Evolutionary conservation across 192 early-diverging fungal species (phyloP), one percentile per base, ranked within the genome.

Genomic region (Rhizophlyctis rosea): DNA sequence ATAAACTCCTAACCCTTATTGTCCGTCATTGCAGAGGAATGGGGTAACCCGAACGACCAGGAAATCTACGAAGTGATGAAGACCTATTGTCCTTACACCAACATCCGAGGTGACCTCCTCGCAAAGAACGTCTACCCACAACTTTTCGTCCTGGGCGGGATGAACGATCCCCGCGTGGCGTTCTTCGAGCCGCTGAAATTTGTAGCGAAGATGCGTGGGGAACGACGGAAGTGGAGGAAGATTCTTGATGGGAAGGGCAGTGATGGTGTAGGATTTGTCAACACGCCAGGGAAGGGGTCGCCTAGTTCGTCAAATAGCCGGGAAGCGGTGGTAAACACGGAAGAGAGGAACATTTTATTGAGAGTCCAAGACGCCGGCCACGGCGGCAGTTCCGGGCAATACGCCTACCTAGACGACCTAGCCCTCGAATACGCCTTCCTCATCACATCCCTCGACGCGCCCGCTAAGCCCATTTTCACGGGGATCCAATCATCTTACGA

Each of bases 151-250:
- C 50, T 61, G n/a, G 91, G 83, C 48, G 94, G 92, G 3, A 83
- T 92, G 62, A 85, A 84, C 47, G 94, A 96, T 70, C 88, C 88
- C 52, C 77, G 94, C 3, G 94, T 96, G 3, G 77, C 82, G 21
- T 87, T 84, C 53, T 92, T 86, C 68, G 92, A 96, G 59, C 88
- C 91, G 0, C 68, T 89, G 13, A 96, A 96, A 65, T 96, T 84
- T 73, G 86, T 93, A 27, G 90, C 94, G 11, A 80, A 91, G 13
- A 58, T 94, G 56, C 77, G 87, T 68, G 75, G 67, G n/a, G 67
- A 68, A 50, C 31, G 53, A 23, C 58, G 58, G n/a, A 29, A 58
- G 32, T 52, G 18, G 29, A 55, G 54, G 21, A 28, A 27, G 34
- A 57, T n/a, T 25, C 16, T 54, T n/a, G 39, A 31, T 18, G 50